These are phyloP conservation scores for Phytophthora pinifolia DNA, from an alignment of 352 stramenopile species.

Conservation along the genomic window DNA sequence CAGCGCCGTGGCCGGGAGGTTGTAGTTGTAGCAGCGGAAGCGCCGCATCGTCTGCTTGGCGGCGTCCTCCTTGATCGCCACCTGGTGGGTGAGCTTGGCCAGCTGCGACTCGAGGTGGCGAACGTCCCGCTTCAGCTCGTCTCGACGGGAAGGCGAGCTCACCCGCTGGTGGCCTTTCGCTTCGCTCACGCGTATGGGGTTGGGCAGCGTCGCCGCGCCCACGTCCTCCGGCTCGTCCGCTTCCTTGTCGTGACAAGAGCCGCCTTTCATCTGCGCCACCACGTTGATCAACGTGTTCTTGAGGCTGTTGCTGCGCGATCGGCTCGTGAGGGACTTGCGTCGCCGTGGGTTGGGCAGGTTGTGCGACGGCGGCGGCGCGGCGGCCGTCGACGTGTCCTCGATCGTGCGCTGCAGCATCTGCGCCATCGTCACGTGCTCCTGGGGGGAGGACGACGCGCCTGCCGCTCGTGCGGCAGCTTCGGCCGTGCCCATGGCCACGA, in stretches of 20 bases:
- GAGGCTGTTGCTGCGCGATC: constrained; percentile 68
- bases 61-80: constrained; percentile 58
- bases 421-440: constrained; percentile 35
- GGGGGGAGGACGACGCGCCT: constrained; percentile 17
- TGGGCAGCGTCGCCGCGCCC: constrained; percentile 34
- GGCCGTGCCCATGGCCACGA: constrained; percentile 37
- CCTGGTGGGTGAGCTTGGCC: constrained; percentile 62
- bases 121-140: constrained; percentile 58
- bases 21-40: constrained; percentile 86
- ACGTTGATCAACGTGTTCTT: constrained; percentile 65
- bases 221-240: constrained; percentile 27
- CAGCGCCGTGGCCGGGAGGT: constrained; percentile 56
- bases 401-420: constrained; percentile 41
- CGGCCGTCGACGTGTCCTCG: too few relatives aligned
- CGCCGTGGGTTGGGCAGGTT: constrained; percentile 48
- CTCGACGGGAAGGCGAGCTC: constrained; percentile 39
- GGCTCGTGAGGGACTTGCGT: constrained; percentile 57
- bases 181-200: constrained; percentile 31
- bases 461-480: constrained; percentile 24
- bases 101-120: constrained; percentile 62
- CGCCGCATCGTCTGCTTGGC: constrained; percentile 58
- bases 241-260: constrained; percentile 39
- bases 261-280: constrained; percentile 57
- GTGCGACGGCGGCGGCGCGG: constrained; percentile 11
- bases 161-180: constrained; percentile 19